Conservation (phyloP, 768 basidiomycete genomes). For the Zangia roseola region DNA sequence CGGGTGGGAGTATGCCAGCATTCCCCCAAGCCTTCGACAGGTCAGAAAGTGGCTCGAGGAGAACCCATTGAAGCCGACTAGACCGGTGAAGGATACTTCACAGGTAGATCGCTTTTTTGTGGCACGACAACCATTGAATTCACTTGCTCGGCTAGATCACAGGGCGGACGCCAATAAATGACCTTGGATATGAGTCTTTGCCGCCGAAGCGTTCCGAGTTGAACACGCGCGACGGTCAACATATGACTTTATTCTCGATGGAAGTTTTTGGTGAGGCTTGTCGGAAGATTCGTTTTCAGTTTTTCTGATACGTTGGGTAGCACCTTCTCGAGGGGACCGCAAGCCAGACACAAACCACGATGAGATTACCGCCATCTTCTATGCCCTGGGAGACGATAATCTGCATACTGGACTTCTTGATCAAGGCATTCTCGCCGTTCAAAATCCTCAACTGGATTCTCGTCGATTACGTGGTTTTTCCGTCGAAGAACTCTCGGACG, state of each 20-base stretch:
- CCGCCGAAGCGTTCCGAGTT: slow-evolving; percentile 41
- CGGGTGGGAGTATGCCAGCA: slow-evolving; percentile 82
- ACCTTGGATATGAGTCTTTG: slow-evolving; percentile 64
- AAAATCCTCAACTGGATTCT: slow-evolving; percentile 37
- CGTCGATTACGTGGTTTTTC: slow-evolving; percentile 43
- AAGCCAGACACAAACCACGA: slow-evolving; percentile 61
- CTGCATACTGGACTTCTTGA: slow-evolving; percentile 27
- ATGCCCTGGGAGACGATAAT: slow-evolving; percentile 55
- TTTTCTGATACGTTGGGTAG: slow-evolving; percentile 34
- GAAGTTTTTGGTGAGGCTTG: slow-evolving; percentile 76
- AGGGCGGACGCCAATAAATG: slow-evolving; percentile 73
- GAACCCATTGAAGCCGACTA: slow-evolving; percentile 16
- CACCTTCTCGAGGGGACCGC: slow-evolving; percentile 54
- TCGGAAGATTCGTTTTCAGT: background rate
- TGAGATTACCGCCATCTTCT: slow-evolving; percentile 69
- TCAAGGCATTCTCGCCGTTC: slow-evolving; percentile 57
- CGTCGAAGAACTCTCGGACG: slow-evolving; percentile 57
- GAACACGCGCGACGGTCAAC: slow-evolving; percentile 56
- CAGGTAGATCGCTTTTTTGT: slow-evolving; percentile 41
- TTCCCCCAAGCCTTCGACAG: slow-evolving; percentile 61
- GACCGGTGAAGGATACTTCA: slow-evolving; percentile 37
- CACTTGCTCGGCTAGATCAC: slow-evolving; percentile 47
- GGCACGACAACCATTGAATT: background rate
- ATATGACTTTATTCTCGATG: slow-evolving; percentile 77
- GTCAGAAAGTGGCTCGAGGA: slow-evolving; percentile 53